Evolutionary conservation across 2,329 filamentous ascomycete species (phyloP).

Genomic region (Chaetothyriales sp.): DNA sequence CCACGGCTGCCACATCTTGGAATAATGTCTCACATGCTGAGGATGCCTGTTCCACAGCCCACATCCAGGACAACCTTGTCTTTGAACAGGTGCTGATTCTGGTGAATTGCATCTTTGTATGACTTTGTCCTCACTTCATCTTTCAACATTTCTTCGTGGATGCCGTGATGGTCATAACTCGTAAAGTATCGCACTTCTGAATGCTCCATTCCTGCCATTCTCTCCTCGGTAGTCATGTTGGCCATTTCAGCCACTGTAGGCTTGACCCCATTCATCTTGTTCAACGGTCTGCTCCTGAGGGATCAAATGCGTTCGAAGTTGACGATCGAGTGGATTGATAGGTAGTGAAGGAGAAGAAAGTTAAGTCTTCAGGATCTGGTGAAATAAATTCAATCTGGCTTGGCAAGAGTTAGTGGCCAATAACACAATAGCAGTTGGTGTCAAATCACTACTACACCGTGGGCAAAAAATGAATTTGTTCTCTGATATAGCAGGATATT

Average conservation of each 20-base stretch:
- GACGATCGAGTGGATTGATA: neutral
- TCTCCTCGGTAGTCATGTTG: conserved; percentile 29
- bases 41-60: conserved; percentile 91
- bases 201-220: conserved; percentile 57
- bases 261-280: conserved; percentile 12
- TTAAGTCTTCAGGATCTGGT: neutral
- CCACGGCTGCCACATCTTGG: neutral
- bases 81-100: conserved; percentile 89
- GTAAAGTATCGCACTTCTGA: conserved; percentile 99
- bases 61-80: conserved; percentile 93
- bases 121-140: conserved; percentile 94
- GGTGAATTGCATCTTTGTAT: conserved; percentile 94
- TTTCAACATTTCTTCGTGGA: conserved; percentile 25
- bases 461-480: neutral
- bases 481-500: neutral
- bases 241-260: conserved; percentile 17
- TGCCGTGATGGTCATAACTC: conserved; percentile 97
- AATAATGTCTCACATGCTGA: conserved; percentile 63
- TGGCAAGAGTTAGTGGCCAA: neutral
- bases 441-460: neutral
- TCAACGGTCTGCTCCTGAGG: neutral
- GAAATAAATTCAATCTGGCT: neutral
- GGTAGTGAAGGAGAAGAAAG: neutral
- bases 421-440: neutral
- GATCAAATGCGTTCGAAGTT: neutral